A percentile compares a stretch with the other conserved stretches of the same genome.
These are phyloP conservation scores for Tuber indicum DNA, from an alignment of 495 filamentous ascomycete species.

Conservation along the genomic window DNA sequence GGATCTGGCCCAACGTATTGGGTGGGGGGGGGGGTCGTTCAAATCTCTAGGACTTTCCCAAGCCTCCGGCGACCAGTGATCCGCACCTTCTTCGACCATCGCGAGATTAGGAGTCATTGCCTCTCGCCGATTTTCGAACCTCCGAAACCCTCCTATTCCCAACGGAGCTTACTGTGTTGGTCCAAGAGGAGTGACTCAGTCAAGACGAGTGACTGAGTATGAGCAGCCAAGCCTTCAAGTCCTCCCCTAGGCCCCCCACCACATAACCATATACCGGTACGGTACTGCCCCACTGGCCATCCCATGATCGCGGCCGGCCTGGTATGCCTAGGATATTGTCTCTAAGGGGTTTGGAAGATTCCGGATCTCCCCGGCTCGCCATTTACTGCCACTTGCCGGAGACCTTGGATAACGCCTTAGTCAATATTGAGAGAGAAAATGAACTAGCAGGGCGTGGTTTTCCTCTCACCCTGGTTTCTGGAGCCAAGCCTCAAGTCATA, in stretches of 20 bases:
- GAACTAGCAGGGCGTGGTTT: background rate
- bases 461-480: background rate
- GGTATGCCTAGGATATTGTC: background rate
- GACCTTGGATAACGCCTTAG: background rate
- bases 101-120: too few relatives aligned
- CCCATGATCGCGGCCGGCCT: too few relatives aligned
- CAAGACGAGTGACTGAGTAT: background rate
- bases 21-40: too few relatives aligned
- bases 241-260: background rate
- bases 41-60: background rate
- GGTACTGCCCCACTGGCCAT: background rate
- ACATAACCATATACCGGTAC: background rate
- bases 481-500: background rate
- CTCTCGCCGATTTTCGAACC: too few relatives aligned
- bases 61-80: too few relatives aligned
- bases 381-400: background rate
- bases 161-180: too few relatives aligned
- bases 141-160: too few relatives aligned
- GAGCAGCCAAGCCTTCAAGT: background rate
- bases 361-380: background rate
- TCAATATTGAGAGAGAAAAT: background rate
- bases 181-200: background rate
- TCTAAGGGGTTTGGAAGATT: background rate
- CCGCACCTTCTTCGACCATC: too few relatives aligned
- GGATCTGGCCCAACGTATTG: background rate